Conservation (phyloP, 2,329 filamentous ascomycete genomes). For the Colletotrichum limetticola region DNA sequence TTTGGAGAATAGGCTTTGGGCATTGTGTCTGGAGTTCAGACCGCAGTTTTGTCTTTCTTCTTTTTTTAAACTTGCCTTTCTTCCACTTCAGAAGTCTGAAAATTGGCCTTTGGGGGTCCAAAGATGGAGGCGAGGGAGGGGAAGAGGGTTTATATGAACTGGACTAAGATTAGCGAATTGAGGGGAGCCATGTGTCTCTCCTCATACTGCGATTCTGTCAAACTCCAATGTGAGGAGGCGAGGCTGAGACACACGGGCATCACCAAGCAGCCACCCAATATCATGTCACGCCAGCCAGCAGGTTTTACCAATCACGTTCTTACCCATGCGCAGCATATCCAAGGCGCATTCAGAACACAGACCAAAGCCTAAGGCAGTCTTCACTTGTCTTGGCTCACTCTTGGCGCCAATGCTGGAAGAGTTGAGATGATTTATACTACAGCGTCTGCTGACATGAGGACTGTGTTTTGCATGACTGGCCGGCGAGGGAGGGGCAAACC, state of each 20-base stretch:
- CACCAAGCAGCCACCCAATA: background rate
- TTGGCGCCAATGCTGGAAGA: background rate
- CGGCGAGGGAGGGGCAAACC: background rate
- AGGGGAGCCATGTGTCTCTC: background rate
- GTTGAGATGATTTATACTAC: conserved; percentile 5
- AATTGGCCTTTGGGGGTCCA: background rate
- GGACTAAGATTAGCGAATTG: background rate
- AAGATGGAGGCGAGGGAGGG: background rate
- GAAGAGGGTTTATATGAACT: background rate
- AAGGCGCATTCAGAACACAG: background rate
- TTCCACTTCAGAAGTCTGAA: background rate
- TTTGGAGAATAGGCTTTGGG: background rate
- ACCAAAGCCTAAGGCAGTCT: background rate
- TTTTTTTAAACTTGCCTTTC: background rate
- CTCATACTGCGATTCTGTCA: background rate
- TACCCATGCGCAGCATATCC: background rate
- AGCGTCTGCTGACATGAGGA: background rate
- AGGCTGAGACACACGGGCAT: background rate
- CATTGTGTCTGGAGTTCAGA: conserved; percentile 1
- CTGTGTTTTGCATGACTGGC: background rate
- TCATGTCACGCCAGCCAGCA: background rate
- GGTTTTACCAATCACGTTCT: background rate
- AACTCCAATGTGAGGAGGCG: background rate
- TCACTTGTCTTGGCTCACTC: background rate
- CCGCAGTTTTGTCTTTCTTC: background rate